Evolutionary conservation across 148 eudicot species (phyloP), one percentile per base, ranked within the genome.

Genomic region (Chenopodium album): DNA sequence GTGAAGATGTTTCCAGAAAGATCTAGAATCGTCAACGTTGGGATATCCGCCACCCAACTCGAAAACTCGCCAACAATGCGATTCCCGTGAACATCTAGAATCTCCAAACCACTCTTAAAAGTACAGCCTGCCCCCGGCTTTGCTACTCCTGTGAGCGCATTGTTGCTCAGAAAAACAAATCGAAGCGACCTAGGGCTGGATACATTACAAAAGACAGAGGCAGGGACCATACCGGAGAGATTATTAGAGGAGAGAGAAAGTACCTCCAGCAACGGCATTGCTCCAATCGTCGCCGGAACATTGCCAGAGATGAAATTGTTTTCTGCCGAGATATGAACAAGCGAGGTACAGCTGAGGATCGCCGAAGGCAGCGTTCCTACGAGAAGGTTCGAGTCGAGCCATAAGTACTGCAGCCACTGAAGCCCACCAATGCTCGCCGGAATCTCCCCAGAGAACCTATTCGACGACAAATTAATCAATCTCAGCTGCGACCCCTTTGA

Each of bases 331-430:
- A 93, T 72, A 34, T 93, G 94, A 0, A 90, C 82, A 0, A 93
- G 88, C 29, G 88, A 76, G 17, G 87, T 76, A 68, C 95, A 92
- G 82, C 89, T 93, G 0, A 90, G 77, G 9, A 92, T 56, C 23
- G 95, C 94, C 4, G 95, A 86, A 14, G 95, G 97, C 2, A 93
- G 78, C 0, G 95, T 86, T 0, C 97, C 95, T 41, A 89, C 78
- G 0, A 94, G 78, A 10, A 29, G 26, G 60, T 94, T 94, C 19
- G 48, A 67, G 79, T 92, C 98, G 31, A 94, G 86, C 86, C 87
- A 86, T 3, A 94, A 60, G 59, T 85, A 90, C 83, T 87, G 83
- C 17, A 94, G 73, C 74, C 80, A 52, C 64, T 87, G 89, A 8
- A 94, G 78, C 37, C 20, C 77, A 2, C 96, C 94, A 14, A 91